Conservation (phyloP, 495 filamentous ascomycete genomes). For the Sabuloglossum arenarium region DNA sequence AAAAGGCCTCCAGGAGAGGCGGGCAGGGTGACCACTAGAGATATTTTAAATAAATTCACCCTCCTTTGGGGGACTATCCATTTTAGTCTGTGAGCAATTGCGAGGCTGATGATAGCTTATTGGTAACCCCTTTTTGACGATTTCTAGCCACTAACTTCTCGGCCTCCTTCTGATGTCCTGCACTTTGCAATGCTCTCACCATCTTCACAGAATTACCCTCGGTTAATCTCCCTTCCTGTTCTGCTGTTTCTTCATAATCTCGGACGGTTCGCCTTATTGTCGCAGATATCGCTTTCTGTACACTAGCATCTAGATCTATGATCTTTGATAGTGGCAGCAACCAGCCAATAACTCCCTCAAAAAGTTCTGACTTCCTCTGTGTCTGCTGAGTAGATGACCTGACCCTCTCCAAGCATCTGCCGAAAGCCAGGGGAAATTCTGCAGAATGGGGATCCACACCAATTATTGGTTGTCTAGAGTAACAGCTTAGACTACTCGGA, state of each 20-base stretch:
- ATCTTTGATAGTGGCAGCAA: constrained; percentile 31
- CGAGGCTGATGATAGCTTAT: not conserved
- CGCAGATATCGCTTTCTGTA: constrained; percentile 41
- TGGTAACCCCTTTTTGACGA: not conserved
- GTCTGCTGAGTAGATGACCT: constrained; percentile 22
- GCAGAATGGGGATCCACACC: constrained; percentile 39
- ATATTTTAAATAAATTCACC: not conserved
- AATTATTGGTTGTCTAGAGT: constrained; percentile 45
- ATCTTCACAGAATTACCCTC: not conserved
- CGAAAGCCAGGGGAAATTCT: constrained; percentile 53
- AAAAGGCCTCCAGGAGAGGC: constrained; percentile 51
- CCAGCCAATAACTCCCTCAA: constrained; percentile 35
- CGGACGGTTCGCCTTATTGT: constrained; percentile 22
- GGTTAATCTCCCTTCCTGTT: not conserved
- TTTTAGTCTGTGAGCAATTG: not conserved
- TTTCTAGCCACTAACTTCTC: not conserved
- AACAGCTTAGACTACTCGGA: constrained; percentile 40
- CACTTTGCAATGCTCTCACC: constrained; percentile 5
- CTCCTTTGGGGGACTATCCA: not conserved
- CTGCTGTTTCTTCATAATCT: constrained; percentile 4
- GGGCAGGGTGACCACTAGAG: constrained; percentile 13
- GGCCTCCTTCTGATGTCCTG: constrained; percentile 1
- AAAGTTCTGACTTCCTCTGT: constrained; percentile 23
- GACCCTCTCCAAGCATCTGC: constrained; percentile 38
- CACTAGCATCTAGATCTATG: constrained; percentile 39